phyloP scores from a whole-genome alignment of 371 early-diverging fungal genomes.

The Syncephalastrum contaminatum region DNA sequence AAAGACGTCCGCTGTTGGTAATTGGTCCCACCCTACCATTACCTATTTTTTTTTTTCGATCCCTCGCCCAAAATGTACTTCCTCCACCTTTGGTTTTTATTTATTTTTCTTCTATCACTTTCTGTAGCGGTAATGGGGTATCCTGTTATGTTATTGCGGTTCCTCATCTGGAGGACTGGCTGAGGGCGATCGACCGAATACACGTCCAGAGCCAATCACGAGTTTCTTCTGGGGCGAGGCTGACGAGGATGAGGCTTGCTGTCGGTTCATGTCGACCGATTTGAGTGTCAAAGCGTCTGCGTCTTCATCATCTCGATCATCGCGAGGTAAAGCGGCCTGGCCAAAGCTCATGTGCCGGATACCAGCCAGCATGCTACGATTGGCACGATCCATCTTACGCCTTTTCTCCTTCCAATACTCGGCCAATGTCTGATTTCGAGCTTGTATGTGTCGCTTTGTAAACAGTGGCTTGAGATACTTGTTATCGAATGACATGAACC shows the following conservation, averaged over 20 bases:
- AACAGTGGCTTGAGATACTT: constrained; percentile 80
- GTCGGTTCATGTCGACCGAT: constrained; percentile 20
- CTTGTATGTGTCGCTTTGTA: constrained; percentile 46
- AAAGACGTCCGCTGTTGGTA: no score
- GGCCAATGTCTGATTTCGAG: constrained; percentile 43
- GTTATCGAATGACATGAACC: constrained; percentile 86
- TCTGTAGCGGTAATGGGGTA: background rate
- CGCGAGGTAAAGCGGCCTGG: constrained; percentile 7
- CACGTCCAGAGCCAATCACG: constrained; percentile 33
- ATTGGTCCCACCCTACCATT: no score
- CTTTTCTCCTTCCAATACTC: constrained; percentile 51
- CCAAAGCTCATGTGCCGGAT: constrained; percentile 31
- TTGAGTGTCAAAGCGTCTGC: constrained; percentile 34
- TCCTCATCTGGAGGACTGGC: constrained; percentile 6
- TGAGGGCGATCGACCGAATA: constrained; percentile 39
- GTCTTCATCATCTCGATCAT: constrained; percentile 19
- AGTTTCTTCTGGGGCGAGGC: constrained; percentile 6
- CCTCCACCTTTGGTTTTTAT: background rate
- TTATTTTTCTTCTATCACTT: background rate
- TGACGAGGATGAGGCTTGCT: background rate
- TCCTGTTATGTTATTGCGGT: background rate
- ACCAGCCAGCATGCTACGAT: constrained; percentile 42
- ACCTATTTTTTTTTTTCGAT: no score
- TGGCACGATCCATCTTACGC: constrained; percentile 48
- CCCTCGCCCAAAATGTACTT: no score